Evolutionary conservation across 1,284 basidiomycete species (phyloP).

Genomic region (Vanrija pseudolonga): DNA sequence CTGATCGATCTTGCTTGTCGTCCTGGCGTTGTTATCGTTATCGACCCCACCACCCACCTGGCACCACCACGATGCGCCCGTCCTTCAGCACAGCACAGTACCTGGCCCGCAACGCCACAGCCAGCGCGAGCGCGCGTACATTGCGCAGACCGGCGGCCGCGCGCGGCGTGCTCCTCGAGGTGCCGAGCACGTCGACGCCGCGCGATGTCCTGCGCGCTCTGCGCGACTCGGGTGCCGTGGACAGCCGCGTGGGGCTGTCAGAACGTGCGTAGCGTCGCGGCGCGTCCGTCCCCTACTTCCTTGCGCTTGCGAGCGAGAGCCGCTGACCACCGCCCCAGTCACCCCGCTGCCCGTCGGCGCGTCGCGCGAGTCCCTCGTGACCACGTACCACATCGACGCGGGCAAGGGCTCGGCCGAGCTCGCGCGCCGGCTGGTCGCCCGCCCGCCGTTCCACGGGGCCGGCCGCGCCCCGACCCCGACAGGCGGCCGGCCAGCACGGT

Average conservation of each 20-base stretch:
- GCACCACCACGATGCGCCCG: no score
- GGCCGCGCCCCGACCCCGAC: background rate
- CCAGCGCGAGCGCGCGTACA: no score
- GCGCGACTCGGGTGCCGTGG: conserved; percentile 17
- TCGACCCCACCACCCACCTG: no score
- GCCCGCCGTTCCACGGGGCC: conserved; percentile 13
- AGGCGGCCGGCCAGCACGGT: background rate
- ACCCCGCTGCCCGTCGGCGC: conserved; percentile 21
- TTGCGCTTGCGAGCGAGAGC: background rate
- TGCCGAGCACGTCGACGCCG: conserved; percentile 20
- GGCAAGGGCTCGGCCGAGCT: background rate
- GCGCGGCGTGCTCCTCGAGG: conserved; percentile 12
- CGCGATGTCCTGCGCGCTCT: conserved; percentile 23
- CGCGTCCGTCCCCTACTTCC: no score
- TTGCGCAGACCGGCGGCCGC: no score
- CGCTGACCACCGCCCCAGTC: conserved; percentile 10
- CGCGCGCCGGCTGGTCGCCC: conserved; percentile 6
- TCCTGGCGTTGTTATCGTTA: no score
- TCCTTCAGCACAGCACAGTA: background rate
- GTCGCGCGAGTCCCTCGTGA: conserved; percentile 13
- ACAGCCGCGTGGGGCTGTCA: conserved; percentile 9
- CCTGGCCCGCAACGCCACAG: background rate
- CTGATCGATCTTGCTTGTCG: no score
- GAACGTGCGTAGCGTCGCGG: no score
- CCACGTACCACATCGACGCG: conserved; percentile 19